Conservation (phyloP, 805 yeast species). For the Hanseniaspora guilliermondii region DNA sequence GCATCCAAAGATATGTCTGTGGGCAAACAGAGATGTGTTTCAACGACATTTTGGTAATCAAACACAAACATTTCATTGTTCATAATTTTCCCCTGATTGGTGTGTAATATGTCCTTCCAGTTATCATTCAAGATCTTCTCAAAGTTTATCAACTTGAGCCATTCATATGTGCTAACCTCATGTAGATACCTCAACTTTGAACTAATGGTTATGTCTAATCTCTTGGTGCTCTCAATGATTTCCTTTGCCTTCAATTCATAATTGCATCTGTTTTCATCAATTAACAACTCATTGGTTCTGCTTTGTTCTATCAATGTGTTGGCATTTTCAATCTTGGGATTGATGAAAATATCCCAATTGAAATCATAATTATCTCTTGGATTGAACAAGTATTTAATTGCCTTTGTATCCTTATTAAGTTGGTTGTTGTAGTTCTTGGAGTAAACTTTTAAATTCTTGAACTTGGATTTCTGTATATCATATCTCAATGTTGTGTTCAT, state of each 20-base stretch:
- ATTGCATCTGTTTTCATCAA: slow-evolving; percentile 7
- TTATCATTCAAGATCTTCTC: slow-evolving; percentile 10
- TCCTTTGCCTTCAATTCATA: slow-evolving; percentile 5
- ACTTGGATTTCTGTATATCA: slow-evolving; percentile 2
- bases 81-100: background rate
- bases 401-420: slow-evolving; percentile 7
- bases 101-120: background rate
- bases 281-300: background rate
- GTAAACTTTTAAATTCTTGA: slow-evolving; percentile 3
- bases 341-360: slow-evolving; percentile 12
- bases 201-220: slow-evolving; percentile 3
- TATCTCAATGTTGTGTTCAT: slow-evolving; percentile 6
- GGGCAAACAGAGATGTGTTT: slow-evolving; percentile 6
- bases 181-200: background rate
- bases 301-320: background rate
- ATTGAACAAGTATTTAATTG: slow-evolving; percentile 10
- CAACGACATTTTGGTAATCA: background rate
- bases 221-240: slow-evolving; percentile 6
- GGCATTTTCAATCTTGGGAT: slow-evolving; percentile 2
- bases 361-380: background rate
- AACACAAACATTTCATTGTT: background rate
- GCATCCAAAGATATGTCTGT: background rate
- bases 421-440: background rate
- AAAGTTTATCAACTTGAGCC: slow-evolving; percentile 7
- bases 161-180: slow-evolving; percentile 2